These are phyloP conservation scores for Aspergillus fischeri DNA, from an alignment of 2,329 filamentous ascomycete species.

Conservation along the genomic window DNA sequence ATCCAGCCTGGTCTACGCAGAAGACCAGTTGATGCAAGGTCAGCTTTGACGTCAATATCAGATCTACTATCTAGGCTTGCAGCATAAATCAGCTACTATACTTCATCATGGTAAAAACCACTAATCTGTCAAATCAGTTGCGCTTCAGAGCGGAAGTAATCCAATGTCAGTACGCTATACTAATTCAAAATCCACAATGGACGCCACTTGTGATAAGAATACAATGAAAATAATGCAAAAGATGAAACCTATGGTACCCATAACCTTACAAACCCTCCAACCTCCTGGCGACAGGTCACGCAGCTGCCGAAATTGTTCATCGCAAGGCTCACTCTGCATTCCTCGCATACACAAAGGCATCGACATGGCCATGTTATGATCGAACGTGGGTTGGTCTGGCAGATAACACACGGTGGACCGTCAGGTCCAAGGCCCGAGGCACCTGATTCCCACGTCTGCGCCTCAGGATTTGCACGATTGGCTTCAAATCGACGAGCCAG, in stretches of 20 bases:
- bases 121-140: neutral
- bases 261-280: constrained; percentile 83
- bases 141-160: neutral
- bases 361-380: constrained; percentile 96
- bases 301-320: constrained; percentile 98
- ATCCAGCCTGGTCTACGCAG: neutral
- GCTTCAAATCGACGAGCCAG: constrained; percentile 47
- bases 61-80: neutral
- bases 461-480: constrained; percentile 10
- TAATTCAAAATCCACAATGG: neutral
- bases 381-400: constrained; percentile 77
- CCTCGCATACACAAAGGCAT: constrained; percentile 89
- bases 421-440: constrained; percentile 68
- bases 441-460: constrained; percentile 62
- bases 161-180: neutral
- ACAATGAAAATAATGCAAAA: neutral
- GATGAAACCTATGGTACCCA: constrained; percentile 64
- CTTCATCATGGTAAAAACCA: neutral
- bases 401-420: constrained; percentile 87
- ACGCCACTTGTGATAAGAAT: neutral
- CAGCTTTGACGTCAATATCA: neutral
- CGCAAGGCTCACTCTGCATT: constrained; percentile 86
- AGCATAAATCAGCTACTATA: neutral
- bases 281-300: constrained; percentile 85
- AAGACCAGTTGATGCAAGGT: neutral